Percentiles rank a stretch among this genome's conserved stretches.
phyloP scores from a whole-genome alignment of 805 yeast species.

The Brettanomyces custersianus region DNA sequence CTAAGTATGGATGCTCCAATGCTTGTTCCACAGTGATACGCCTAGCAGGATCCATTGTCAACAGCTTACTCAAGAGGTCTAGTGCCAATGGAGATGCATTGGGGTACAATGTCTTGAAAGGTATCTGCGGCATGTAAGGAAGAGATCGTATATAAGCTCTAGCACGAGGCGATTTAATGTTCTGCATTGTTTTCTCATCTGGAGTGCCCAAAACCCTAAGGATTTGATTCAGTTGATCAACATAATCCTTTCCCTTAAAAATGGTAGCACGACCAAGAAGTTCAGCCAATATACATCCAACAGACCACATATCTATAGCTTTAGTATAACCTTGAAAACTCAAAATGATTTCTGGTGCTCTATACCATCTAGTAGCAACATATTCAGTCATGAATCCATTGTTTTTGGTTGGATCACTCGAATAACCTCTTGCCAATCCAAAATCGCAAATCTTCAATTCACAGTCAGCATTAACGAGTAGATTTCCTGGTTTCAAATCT shows the following conservation, averaged over 20 bases:
- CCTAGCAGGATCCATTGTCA: constrained; percentile 77
- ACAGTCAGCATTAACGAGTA: constrained; percentile 91
- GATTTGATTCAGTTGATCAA: constrained; percentile 87
- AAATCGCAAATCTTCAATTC: constrained; percentile 95
- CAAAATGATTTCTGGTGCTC: constrained; percentile 97
- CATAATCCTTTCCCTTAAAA: constrained; percentile 93
- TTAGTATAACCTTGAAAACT: constrained; percentile 91
- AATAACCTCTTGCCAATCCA: constrained; percentile 89
- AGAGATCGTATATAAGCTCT: constrained; percentile 84
- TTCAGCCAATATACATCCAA: constrained; percentile 95
- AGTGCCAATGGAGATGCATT: constrained; percentile 80
- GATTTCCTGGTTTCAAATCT: constrained; percentile 89
- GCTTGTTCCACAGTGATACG: constrained; percentile 88
- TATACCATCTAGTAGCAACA: constrained; percentile 97
- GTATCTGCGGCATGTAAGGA: constrained; percentile 74
- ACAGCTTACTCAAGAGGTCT: constrained; percentile 68
- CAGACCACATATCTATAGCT: constrained; percentile 97
- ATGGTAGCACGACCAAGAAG: constrained; percentile 84
- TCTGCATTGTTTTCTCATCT: constrained; percentile 52
- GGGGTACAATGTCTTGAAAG: constrained; percentile 67
- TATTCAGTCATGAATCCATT: constrained; percentile 95
- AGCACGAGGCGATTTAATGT: constrained; percentile 81
- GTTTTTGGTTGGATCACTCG: constrained; percentile 72
- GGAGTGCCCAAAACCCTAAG: constrained; percentile 90
- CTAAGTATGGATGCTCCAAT: constrained; percentile 76